phyloP scores from a whole-genome alignment of 2,329 filamentous ascomycete genomes.

The Metarhizium rileyi region DNA sequence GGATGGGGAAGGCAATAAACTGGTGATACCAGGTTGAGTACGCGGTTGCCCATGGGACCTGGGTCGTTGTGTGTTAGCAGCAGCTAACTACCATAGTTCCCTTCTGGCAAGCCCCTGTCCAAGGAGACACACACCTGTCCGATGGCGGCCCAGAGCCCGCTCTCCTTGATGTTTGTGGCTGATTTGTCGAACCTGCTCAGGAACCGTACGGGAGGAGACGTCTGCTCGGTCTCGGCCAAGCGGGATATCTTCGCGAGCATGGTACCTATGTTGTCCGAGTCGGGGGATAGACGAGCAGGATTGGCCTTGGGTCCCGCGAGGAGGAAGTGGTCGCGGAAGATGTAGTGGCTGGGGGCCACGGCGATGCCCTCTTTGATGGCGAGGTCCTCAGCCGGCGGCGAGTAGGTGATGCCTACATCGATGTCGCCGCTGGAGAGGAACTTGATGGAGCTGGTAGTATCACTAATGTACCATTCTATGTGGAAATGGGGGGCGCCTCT shows the following conservation, averaged over 20 bases:
- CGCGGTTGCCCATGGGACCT: constrained; percentile 26
- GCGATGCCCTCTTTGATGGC: constrained; percentile 31
- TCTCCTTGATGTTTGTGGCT: constrained; percentile 39
- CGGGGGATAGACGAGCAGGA: constrained; percentile 22
- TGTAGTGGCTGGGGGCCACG: constrained; percentile 21
- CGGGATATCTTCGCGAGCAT: constrained; percentile 16
- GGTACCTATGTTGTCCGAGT: constrained; percentile 18
- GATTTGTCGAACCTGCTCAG: constrained; percentile 37
- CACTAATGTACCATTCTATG: constrained; percentile 35
- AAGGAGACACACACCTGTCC: constrained; percentile 23
- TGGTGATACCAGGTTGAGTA: constrained; percentile 38
- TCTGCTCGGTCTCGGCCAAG: constrained; percentile 22
- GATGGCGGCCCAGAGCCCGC: constrained; percentile 32
- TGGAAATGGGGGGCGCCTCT: constrained; percentile 22
- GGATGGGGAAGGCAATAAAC: constrained; percentile 33
- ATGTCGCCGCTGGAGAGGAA: constrained; percentile 27
- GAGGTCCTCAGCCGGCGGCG: constrained; percentile 29
- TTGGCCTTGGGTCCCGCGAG: constrained; percentile 29
- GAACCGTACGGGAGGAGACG: constrained; percentile 27
- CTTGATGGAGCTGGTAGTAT: constrained; percentile 35
- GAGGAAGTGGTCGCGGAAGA: constrained; percentile 37
- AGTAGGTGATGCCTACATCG: constrained; percentile 38
- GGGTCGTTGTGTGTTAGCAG: constrained; percentile 11
- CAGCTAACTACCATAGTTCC: no score
- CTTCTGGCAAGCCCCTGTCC: no score